phyloP scores from a whole-genome alignment of 768 basidiomycete genomes.

The Leucocoprinus birnbaumii region DNA sequence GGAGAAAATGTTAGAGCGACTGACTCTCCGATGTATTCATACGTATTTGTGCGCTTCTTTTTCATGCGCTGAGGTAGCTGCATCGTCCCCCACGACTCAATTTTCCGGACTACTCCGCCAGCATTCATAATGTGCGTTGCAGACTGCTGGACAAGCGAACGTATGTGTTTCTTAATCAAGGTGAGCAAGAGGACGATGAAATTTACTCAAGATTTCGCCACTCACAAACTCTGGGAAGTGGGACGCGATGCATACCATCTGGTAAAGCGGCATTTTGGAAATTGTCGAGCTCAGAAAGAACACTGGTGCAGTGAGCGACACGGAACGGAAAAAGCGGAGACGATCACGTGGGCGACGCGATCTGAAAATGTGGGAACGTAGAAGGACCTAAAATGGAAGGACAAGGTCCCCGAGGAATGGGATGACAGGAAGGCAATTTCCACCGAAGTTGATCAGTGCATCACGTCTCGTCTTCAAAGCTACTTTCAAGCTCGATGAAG shows the following conservation, averaged over 20 bases:
- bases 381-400: not conserved
- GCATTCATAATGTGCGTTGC: conserved; percentile 68
- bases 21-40: conserved; percentile 70
- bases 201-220: conserved; percentile 11
- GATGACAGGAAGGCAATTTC: not conserved
- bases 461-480: not conserved
- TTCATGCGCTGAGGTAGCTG: conserved; percentile 76
- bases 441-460: not conserved
- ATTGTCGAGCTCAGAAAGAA: not conserved
- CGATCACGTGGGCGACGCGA: conserved; percentile 7
- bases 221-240: conserved; percentile 75
- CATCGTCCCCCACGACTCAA: conserved; percentile 73
- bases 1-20: conserved; percentile 28
- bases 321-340: not conserved
- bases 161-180: conserved; percentile 61
- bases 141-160: conserved; percentile 68
- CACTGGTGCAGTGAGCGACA: not conserved
- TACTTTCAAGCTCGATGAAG: not conserved
- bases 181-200: not conserved
- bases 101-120: conserved; percentile 80
- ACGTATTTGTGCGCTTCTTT: conserved; percentile 42
- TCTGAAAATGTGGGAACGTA: not conserved
- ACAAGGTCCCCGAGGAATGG: not conserved
- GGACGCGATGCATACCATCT: conserved; percentile 79
- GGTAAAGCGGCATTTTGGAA: conserved; percentile 78